Evolutionary conservation across 805 yeast species (phyloP).

Genomic region (Metschnikowia henanensis): DNA sequence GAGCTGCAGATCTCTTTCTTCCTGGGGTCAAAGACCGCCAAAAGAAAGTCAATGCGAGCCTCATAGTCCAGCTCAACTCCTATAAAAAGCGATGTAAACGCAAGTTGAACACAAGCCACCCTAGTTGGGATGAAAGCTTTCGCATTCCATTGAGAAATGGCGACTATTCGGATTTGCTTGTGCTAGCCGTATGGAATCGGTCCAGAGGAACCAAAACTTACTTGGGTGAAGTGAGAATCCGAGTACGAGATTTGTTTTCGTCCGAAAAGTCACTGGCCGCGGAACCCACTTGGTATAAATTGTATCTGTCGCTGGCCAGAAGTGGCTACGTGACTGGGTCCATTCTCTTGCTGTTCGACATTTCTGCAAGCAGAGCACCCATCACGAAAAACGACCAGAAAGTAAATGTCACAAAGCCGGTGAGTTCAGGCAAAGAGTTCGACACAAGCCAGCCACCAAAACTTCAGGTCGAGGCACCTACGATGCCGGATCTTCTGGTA

Average conservation of each 20-base stretch:
- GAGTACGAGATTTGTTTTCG: constrained; percentile 29
- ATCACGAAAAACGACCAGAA: neutral
- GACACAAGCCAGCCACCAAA: neutral
- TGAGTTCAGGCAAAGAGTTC: neutral
- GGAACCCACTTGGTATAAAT: constrained; percentile 45
- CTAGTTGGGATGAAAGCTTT: constrained; percentile 41
- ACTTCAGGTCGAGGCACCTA: constrained; percentile 5
- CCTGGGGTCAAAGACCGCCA: constrained; percentile 15
- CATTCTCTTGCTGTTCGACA: constrained; percentile 41
- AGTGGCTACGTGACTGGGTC: constrained; percentile 51
- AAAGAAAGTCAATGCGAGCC: constrained; percentile 35
- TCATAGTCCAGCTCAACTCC: constrained; percentile 35
- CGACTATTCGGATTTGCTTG: constrained; percentile 31
- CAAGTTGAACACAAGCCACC: constrained; percentile 35
- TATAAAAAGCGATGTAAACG: constrained; percentile 29
- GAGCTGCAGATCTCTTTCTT: constrained; percentile 40
- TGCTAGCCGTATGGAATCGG: constrained; percentile 41
- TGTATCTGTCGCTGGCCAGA: constrained; percentile 39
- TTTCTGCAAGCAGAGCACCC: constrained; percentile 27
- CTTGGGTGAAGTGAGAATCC: constrained; percentile 40
- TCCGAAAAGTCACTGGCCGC: constrained; percentile 19
- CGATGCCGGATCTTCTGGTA: constrained; percentile 7
- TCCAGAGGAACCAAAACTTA: constrained; percentile 37
- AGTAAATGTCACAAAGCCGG: neutral
- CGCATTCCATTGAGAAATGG: constrained; percentile 29